Percentiles rank a stretch among this genome's conserved stretches.
Conservation (phyloP, 306 rosid species). For the Castanea mollissima region DNA sequence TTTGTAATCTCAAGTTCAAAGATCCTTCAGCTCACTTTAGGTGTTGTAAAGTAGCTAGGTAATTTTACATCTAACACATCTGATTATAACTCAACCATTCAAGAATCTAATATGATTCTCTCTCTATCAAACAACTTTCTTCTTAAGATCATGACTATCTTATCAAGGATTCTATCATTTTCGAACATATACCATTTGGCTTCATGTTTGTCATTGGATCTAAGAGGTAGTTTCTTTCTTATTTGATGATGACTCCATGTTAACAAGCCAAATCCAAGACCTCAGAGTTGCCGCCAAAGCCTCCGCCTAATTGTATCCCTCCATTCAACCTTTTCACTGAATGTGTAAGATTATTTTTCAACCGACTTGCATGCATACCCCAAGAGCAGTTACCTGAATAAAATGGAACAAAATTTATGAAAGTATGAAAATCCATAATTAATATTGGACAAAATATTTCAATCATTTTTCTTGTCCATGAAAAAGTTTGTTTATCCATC, state of each 20-base stretch:
- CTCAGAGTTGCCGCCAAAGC: constrained; percentile 60
- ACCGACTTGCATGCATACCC: constrained; percentile 48
- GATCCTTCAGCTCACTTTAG: neutral
- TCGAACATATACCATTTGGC: constrained; percentile 21
- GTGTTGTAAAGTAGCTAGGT: neutral
- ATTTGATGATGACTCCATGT: constrained; percentile 45
- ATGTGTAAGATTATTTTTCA: constrained; percentile 19
- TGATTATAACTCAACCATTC: constrained; percentile 4
- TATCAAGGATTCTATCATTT: constrained; percentile 30
- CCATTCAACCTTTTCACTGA: constrained; percentile 36
- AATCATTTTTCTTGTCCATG: too few relatives aligned
- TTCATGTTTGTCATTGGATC: constrained; percentile 45
- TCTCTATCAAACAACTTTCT: constrained; percentile 39
- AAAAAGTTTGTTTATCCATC: too few relatives aligned
- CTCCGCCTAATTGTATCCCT: constrained; percentile 66
- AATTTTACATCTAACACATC: neutral
- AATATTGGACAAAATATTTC: too few relatives aligned
- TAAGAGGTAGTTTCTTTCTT: constrained; percentile 55
- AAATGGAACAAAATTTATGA: neutral
- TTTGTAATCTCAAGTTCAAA: neutral
- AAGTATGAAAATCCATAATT: neutral
- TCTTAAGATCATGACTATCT: constrained; percentile 48
- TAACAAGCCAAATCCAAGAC: constrained; percentile 74
- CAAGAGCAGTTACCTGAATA: constrained; percentile 60
- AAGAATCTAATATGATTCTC: neutral